Evolutionary conservation across 2,329 filamentous ascomycete genomes (phyloP).

Genomic region (Trichoderma semiorbis): DNA sequence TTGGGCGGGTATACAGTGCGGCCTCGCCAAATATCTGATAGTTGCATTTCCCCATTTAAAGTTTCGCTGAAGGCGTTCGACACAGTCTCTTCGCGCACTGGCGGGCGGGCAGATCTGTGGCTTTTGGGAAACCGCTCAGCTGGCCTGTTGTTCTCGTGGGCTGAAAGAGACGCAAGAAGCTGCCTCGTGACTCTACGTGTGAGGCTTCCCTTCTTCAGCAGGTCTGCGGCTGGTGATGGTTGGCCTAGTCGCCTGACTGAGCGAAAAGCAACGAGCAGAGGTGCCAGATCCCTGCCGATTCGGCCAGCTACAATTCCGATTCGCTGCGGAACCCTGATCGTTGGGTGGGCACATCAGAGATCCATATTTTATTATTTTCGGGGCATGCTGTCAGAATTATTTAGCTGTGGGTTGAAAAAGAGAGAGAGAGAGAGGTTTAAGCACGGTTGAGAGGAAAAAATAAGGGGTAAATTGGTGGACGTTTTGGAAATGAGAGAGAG

Average conservation of each 20-base stretch:
- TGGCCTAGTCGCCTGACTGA: slow-evolving; percentile 13
- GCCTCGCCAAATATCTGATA: not conserved
- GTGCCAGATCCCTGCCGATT: not conserved
- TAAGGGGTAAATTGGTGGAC: not conserved
- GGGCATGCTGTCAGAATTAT: slow-evolving; percentile 7
- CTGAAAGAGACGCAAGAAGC: not conserved
- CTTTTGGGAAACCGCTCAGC: not conserved
- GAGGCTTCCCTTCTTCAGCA: not conserved
- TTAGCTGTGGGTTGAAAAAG: not conserved
- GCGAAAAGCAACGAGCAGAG: not conserved
- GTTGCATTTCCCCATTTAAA: not conserved
- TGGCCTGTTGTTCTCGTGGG: not conserved
- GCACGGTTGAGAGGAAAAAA: not conserved
- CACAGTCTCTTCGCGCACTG: not conserved
- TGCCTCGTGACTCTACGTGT: slow-evolving; percentile 9
- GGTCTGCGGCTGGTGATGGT: not conserved
- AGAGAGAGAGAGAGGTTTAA: not conserved
- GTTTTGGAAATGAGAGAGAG: not conserved
- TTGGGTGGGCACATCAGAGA: slow-evolving; percentile 6
- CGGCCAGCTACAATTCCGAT: slow-evolving; percentile 17
- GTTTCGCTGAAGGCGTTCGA: not conserved
- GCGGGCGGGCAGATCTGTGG: not conserved
- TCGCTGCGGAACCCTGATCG: not conserved
- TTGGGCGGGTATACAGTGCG: not conserved
- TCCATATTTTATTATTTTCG: slow-evolving; percentile 14